These are phyloP conservation scores for button mushroom (Agaricus bisporus) DNA, from an alignment of 768 basidiomycete genomes.

Conservation along the genomic window DNA sequence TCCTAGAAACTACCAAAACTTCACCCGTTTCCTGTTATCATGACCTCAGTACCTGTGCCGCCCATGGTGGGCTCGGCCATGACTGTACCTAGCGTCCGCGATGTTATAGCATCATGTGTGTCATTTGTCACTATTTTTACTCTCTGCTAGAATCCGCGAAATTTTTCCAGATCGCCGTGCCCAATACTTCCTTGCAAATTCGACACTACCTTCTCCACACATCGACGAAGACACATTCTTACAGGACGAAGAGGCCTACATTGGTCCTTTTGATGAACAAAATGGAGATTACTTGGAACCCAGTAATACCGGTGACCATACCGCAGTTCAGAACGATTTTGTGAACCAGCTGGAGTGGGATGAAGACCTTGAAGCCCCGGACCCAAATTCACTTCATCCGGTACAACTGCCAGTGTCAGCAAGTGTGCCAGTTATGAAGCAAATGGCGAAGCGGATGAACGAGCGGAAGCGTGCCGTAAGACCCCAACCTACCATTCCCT, in stretches of 20 bases:
- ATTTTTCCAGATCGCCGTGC: slow-evolving; percentile 51
- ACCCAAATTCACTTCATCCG: background rate
- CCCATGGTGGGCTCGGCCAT: slow-evolving; percentile 11
- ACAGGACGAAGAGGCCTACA: slow-evolving; percentile 27
- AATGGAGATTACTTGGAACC: slow-evolving; percentile 17
- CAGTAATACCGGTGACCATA: slow-evolving; percentile 14
- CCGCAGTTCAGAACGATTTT: slow-evolving; percentile 19
- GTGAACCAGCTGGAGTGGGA: slow-evolving; percentile 26
- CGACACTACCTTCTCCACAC: slow-evolving; percentile 45
- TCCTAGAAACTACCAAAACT: background rate
- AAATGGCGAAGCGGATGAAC: background rate
- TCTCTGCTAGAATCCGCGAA: background rate
- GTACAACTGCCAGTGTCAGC: background rate
- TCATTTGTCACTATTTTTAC: background rate
- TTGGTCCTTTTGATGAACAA: slow-evolving; percentile 9
- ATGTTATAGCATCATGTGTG: slow-evolving; percentile 15
- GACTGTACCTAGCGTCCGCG: slow-evolving; percentile 12
- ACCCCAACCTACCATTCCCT: background rate
- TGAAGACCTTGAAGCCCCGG: slow-evolving; percentile 20
- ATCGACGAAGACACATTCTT: slow-evolving; percentile 26
- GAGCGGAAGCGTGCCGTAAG: background rate
- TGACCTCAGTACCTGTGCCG: slow-evolving; percentile 12
- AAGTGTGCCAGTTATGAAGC: background rate
- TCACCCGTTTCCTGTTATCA: background rate
- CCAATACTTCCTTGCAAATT: slow-evolving; percentile 59